phyloP scores from a whole-genome alignment of 2,329 filamentous ascomycete species.

The Fonsecaea pedrosoi region DNA sequence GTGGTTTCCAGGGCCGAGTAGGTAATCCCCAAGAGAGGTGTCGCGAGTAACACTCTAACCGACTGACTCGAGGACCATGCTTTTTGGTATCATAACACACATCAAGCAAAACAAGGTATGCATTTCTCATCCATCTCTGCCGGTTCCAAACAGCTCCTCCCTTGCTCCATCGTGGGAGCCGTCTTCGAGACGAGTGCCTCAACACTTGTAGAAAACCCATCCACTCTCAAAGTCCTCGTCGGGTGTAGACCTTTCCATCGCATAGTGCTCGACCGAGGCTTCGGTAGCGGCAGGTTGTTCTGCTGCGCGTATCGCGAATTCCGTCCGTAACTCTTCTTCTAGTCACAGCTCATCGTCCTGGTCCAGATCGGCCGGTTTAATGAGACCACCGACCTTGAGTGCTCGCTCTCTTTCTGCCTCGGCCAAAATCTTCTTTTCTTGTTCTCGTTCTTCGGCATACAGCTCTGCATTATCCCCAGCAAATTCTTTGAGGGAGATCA shows the following conservation, averaged over 20 bases:
- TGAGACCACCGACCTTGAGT: conserved; percentile 91
- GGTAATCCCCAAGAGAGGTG: conserved; percentile 21
- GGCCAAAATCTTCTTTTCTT: conserved; percentile 83
- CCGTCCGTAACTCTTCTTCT: conserved; percentile 66
- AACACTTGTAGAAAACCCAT: conserved; percentile 39
- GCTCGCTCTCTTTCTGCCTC: conserved; percentile 88
- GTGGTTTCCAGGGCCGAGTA: background rate
- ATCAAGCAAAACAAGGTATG: conserved; percentile 27
- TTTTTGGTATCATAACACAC: conserved; percentile 37
- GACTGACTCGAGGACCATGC: conserved; percentile 23
- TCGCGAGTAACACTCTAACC: conserved; percentile 21
- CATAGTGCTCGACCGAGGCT: conserved; percentile 40
- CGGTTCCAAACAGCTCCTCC: conserved; percentile 11
- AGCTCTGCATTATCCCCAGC: conserved; percentile 93
- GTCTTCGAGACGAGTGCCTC: background rate
- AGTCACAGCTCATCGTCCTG: conserved; percentile 86
- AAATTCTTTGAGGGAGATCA: conserved; percentile 97
- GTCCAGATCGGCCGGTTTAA: conserved; percentile 97
- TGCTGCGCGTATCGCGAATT: conserved; percentile 31
- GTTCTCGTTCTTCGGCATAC: conserved; percentile 92
- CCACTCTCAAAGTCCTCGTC: conserved; percentile 31
- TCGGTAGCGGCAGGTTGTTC: conserved; percentile 12
- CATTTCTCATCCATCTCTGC: conserved; percentile 19
- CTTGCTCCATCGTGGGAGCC: background rate
- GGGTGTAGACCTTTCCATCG: conserved; percentile 29